These are phyloP conservation scores for Epichloe sylvatica DNA, from an alignment of 2,329 filamentous ascomycete species.

Conservation along the genomic window DNA sequence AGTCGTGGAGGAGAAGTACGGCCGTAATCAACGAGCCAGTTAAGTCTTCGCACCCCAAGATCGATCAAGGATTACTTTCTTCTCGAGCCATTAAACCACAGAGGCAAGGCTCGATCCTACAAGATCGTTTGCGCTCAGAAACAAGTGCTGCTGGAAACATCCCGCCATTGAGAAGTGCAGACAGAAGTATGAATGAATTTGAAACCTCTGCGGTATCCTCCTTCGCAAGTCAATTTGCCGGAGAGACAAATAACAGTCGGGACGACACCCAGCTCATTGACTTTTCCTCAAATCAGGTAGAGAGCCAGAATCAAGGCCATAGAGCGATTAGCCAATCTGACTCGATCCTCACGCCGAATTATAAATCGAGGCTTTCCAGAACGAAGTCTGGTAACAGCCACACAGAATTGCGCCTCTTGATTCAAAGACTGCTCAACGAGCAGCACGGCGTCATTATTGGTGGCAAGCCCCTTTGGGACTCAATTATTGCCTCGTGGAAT, in stretches of 20 bases:
- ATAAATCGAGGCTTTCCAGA: not conserved
- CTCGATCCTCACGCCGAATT: not conserved
- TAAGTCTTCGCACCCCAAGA: not conserved
- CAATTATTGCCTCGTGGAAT: conserved; percentile 31
- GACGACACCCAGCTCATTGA: not conserved
- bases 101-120: not conserved
- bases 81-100: not conserved
- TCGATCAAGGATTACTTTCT: conserved; percentile 2
- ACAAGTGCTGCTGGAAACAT: not conserved
- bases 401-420: conserved; percentile 8
- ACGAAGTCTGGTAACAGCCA: not conserved
- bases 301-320: not conserved
- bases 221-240: not conserved
- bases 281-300: not conserved
- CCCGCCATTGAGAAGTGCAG: not conserved
- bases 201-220: not conserved
- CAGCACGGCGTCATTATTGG: conserved; percentile 36
- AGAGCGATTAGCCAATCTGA: not conserved
- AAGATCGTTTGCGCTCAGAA: not conserved
- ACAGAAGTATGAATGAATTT: not conserved
- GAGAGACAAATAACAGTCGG: not conserved
- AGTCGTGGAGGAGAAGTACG: conserved; percentile 2
- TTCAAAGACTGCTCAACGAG: conserved; percentile 17
- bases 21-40: not conserved
- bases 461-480: conserved; percentile 35